Base-by-base conservation (phyloP, 176 grass and related monocot species). In the Aegilops longissima region DNA sequence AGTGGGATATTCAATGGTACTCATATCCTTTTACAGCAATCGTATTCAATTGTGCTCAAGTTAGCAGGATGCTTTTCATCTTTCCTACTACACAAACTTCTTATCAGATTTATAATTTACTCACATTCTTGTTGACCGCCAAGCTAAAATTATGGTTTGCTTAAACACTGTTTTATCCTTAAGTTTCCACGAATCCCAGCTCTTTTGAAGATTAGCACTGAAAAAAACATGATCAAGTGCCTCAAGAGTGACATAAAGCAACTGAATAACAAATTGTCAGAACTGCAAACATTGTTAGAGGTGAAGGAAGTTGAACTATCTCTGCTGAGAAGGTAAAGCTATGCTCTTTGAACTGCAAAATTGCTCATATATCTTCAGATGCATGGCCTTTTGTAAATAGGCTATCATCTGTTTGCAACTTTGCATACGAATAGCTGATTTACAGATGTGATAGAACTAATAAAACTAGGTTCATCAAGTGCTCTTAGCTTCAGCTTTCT, bases 241-340 rank as follows among this genome's bases (percentile, higher is more conserved):
- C 86, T 98, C 79, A 95, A 98, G 84, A 90, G 88, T 63, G 96
- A 94, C 70, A 92, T 95, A 91, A 98, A 95, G 66, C 96, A 98
- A 47, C 83, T 98, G 47, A 95, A 98, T 86, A 87, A 89, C 87
- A 98, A 92, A 79, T 88, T 98, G 79, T 95, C 96, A 27, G 90
- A 98, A 77, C 90, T 95, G 79, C 96, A 98, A 89, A 92, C 92
- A 3, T 89, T 93, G 47, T 81, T 98, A 78, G 96, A 98, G 86
- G 88, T 83, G 3, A 95, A 95, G 90, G 93, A 98, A 83, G 84
- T 66, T 77, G 96, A 98, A 86, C 79, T 98, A 86, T 89, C 83
- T 67, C 85, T 74, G 38, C 71, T 95, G 64, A 92, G 69, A 92
- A 95, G 93, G 96, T 95, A 92, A 85, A 77, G 1, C 76, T 30